Percentiles rank a stretch among this genome's conserved stretches.
Evolutionary conservation across 1,284 basidiomycete species (phyloP).

Genomic region (Moesziomyces antarcticus): DNA sequence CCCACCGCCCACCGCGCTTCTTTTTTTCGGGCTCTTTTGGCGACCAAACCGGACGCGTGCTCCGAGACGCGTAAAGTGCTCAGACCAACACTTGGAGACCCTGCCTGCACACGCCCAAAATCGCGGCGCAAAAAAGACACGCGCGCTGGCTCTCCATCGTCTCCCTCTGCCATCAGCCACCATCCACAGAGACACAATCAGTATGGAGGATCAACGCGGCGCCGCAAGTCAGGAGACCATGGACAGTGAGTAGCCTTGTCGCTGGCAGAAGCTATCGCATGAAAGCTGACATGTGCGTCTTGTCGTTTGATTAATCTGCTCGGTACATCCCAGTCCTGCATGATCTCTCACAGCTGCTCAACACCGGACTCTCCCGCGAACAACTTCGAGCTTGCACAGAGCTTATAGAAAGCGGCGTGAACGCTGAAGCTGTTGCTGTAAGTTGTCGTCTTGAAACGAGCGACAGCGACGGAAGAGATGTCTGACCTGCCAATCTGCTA

Average conservation of each 20-base stretch:
- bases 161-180: background rate
- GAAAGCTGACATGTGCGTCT: constrained; percentile 51
- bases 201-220: constrained; percentile 32
- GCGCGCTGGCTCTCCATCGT: constrained; percentile 1
- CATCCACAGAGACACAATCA: background rate
- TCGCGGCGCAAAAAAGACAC: too few relatives aligned
- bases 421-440: constrained; percentile 85
- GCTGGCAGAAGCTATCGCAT: constrained; percentile 67
- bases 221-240: constrained; percentile 32
- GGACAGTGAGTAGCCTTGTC: constrained; percentile 69
- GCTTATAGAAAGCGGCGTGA: constrained; percentile 85
- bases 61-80: background rate
- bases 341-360: constrained; percentile 83
- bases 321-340: constrained; percentile 80
- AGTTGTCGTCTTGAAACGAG: constrained; percentile 60
- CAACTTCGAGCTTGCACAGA: constrained; percentile 82
- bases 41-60: background rate
- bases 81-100: background rate
- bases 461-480: background rate
- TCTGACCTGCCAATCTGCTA: background rate
- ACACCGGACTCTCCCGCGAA: constrained; percentile 82
- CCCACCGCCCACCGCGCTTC: background rate
- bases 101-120: background rate
- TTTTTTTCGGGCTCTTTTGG: background rate
- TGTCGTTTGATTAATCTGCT: constrained; percentile 71